Percentiles rank a stretch among this genome's conserved stretches.
Evolutionary conservation across 2,329 filamentous ascomycete species (phyloP).

Genomic region (Nigrospora sphaerica): DNA sequence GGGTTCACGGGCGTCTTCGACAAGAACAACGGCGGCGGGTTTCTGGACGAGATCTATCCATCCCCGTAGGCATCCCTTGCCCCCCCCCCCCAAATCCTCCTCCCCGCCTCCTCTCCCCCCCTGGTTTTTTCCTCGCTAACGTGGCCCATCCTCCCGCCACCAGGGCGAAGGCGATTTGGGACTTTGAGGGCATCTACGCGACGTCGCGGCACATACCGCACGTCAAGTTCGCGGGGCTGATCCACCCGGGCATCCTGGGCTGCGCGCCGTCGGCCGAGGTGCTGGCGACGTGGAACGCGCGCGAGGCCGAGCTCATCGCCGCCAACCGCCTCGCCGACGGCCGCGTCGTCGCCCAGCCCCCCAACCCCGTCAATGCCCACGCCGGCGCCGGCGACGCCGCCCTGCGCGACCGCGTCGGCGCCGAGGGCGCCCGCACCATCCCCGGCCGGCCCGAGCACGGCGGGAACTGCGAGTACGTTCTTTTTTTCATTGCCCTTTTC

Average conservation of each 20-base stretch:
- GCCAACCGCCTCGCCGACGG: conserved; percentile 49
- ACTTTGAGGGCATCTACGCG: conserved; percentile 54
- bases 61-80: conserved; percentile 51
- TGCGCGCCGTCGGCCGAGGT: conserved; percentile 78
- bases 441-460: conserved; percentile 81
- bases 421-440: conserved; percentile 77
- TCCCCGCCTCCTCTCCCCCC: background rate
- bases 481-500: background rate
- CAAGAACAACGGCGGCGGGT: conserved; percentile 77
- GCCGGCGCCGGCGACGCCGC: conserved; percentile 50
- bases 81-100: background rate
- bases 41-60: conserved; percentile 81
- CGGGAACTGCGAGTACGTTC: conserved; percentile 66
- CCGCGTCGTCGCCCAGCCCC: conserved; percentile 70
- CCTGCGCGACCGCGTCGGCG: conserved; percentile 60
- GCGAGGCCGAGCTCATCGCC: conserved; percentile 73
- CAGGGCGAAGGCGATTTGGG: conserved; percentile 51
- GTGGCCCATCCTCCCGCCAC: background rate
- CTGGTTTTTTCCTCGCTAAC: background rate
- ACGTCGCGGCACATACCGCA: conserved; percentile 80
- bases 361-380: conserved; percentile 64
- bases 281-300: conserved; percentile 74
- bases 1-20: conserved; percentile 83
- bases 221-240: conserved; percentile 81
- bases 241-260: conserved; percentile 86